phyloP scores from a whole-genome alignment of 2,329 filamentous ascomycete species.

The Nemania sp. region DNA sequence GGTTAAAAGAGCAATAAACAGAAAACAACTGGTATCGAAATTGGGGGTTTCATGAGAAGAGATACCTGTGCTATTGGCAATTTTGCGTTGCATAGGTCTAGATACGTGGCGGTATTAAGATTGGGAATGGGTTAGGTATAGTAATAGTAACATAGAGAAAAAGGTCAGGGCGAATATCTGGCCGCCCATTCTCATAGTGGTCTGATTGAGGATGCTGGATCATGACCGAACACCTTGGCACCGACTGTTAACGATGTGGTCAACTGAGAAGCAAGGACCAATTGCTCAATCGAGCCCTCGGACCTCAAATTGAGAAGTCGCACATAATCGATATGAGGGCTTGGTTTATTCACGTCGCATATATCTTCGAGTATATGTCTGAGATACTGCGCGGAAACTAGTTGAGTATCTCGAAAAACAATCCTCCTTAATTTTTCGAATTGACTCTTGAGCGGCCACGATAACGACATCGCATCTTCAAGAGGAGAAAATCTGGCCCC shows the following conservation, averaged over 20 bases:
- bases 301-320: background rate
- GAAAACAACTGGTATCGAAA: no score
- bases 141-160: no score
- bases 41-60: no score
- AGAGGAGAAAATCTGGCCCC: background rate
- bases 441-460: background rate
- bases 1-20: no score
- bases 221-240: no score
- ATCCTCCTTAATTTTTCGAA: background rate
- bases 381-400: background rate
- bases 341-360: background rate
- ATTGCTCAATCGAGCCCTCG: background rate
- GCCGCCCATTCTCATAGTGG: no score
- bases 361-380: background rate
- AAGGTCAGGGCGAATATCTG: no score
- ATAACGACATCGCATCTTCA: background rate
- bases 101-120: no score
- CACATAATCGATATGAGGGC: background rate
- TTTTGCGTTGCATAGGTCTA: no score
- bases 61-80: no score
- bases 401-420: background rate
- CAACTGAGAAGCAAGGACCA: background rate
- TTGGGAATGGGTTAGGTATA: no score
- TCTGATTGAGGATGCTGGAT: no score
- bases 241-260: background rate